Evolutionary conservation across 441 rosid genomes (phyloP), one percentile per base, ranked within the genome.

Genomic region (Pelargonium cotyledonis): DNA sequence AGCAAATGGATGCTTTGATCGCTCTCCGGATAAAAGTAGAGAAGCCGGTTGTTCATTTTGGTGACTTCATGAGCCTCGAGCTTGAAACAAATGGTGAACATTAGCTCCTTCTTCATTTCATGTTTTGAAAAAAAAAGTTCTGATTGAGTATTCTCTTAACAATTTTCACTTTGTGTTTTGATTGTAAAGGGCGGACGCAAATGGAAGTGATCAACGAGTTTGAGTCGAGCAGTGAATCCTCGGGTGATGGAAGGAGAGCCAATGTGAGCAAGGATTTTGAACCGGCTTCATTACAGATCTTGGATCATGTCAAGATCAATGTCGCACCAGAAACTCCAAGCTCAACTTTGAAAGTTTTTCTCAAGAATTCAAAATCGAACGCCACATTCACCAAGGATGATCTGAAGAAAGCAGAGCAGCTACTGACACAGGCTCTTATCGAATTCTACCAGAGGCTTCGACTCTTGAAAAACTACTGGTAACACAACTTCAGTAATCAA

Each of bases 1-100:
- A 80, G 55, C 96, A 92, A 73, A 83, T 92, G 86, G 76, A 89
- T 77, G 90, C 88, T 67, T 75, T 92, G 79, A 89, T 92, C 66
- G 90, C 95, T 65, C 80, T 92, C 8, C 69, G 98, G 74, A 75
- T 92, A 43, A 89, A 80, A 51, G 87, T 89, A 44, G 89, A 92
- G 49, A 70, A 80, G 66, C 92, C 91, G 0, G 41, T 29, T 1
- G 46, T 68, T 14, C 51, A 55, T n/a, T 79, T 43, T 76, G 23
- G 12, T 73, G 72, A 15, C 65, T 62, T 72, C 12, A 65, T 68
- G 16, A 61, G 31, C n/a, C 41, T 62, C 11, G 38, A 62, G 5
- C 2, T 62, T 3, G 65, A 23, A 62, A n/a, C 15, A 5, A 62
- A 12, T 62, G 16, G 15, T 1, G 57, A 10, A 10, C 12, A 49